A percentile compares a stretch with the other conserved stretches of the same genome.
Conservation (phyloP, 2,329 filamentous ascomycete species). For the Capronia epimyces region DNA sequence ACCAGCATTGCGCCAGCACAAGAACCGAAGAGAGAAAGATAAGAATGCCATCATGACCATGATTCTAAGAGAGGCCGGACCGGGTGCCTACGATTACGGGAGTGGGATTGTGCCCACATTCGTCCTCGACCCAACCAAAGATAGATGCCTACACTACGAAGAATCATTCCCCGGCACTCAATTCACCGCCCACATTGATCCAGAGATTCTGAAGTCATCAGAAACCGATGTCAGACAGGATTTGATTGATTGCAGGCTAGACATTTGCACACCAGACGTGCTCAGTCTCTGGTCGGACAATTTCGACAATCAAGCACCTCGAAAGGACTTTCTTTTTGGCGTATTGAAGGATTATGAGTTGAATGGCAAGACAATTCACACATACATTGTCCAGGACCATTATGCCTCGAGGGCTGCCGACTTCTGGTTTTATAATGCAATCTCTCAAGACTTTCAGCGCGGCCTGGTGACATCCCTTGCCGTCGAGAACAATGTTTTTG, state of each 20-base stretch:
- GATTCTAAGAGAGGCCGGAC: conserved; percentile 72
- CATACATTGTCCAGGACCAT: conserved; percentile 73
- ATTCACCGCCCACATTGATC: conserved; percentile 60
- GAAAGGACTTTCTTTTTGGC: conserved; percentile 82
- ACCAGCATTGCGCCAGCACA: conserved; percentile 68
- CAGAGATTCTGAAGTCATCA: conserved; percentile 67
- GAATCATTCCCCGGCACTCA: conserved; percentile 55
- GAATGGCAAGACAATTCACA: conserved; percentile 94
- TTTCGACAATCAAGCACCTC: conserved; percentile 89
- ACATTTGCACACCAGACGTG: conserved; percentile 95
- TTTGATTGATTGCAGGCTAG: conserved; percentile 87
- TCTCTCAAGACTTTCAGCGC: conserved; percentile 61
- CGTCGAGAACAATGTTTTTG: conserved; percentile 60
- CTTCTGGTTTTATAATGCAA: conserved; percentile 80
- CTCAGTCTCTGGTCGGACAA: conserved; percentile 94
- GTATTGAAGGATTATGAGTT: conserved; percentile 95
- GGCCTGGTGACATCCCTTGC: conserved; percentile 24
- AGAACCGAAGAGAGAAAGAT: conserved; percentile 71
- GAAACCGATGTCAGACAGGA: conserved; percentile 82
- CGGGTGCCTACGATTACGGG: conserved; percentile 69
- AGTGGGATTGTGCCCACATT: conserved; percentile 75
- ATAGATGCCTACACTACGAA: conserved; percentile 88
- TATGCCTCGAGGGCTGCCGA: conserved; percentile 85
- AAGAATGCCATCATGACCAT: conserved; percentile 98
- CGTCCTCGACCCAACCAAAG: conserved; percentile 71